These are phyloP conservation scores for Primulina huaijiensis DNA, from an alignment of 257 asterid genomes.

Conservation along the genomic window DNA sequence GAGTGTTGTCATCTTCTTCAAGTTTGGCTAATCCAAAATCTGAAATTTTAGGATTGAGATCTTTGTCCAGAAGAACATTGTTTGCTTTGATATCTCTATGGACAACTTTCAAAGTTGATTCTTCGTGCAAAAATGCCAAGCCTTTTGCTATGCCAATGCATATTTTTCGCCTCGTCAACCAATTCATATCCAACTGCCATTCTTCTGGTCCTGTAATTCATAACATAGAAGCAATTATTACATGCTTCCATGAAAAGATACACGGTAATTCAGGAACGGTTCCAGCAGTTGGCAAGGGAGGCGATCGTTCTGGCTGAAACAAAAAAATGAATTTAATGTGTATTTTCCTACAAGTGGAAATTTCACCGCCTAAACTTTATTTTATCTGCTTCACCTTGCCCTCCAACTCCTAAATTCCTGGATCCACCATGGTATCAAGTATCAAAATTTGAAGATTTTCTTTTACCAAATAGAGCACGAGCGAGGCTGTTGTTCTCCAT, in stretches of 20 bases:
- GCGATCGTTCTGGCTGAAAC: not conserved
- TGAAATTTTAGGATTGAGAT: constrained; percentile 64
- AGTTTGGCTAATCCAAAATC: constrained; percentile 78
- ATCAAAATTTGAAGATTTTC: not conserved
- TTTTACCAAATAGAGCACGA: constrained; percentile 51
- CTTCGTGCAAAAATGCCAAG: constrained; percentile 62
- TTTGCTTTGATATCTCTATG: constrained; percentile 67
- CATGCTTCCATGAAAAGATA: not conserved
- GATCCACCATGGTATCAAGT: not conserved
- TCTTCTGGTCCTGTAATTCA: constrained; percentile 46
- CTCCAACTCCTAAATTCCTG: not conserved
- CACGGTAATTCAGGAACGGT: not conserved
- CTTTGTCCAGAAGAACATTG: constrained; percentile 58
- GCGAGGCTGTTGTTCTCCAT: constrained; percentile 66
- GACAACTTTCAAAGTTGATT: constrained; percentile 55
- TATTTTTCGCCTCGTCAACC: constrained; percentile 47
- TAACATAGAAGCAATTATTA: not conserved
- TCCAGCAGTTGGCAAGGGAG: not conserved
- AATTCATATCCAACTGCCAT: constrained; percentile 41
- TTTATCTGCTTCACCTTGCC: not conserved
- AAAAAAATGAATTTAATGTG: too few relatives aligned
- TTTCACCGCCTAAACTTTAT: not conserved
- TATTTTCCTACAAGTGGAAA: too few relatives aligned
- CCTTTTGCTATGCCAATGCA: constrained; percentile 62
- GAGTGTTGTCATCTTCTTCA: constrained; percentile 56